A percentile compares a stretch with the other conserved stretches of the same genome.
Conservation (phyloP, 192 early-diverging fungal species). For the Polychytrium aggregatum region DNA sequence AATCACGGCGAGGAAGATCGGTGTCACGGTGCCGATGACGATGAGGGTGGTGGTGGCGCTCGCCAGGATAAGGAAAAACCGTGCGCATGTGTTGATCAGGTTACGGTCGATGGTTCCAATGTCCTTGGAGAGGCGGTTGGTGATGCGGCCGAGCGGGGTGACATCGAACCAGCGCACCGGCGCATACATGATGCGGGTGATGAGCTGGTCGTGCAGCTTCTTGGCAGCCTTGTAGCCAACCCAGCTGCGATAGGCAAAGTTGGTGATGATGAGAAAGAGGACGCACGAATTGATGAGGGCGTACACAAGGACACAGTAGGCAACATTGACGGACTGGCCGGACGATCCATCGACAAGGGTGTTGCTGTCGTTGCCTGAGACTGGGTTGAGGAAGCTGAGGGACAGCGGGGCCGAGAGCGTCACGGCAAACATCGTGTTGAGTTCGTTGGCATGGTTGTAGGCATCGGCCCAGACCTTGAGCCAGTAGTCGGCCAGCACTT, state of each 20-base stretch:
- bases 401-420: too few relatives aligned
- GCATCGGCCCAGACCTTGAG: too few relatives aligned
- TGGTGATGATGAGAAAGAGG: not conserved
- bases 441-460: too few relatives aligned
- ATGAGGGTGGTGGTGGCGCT: not conserved
- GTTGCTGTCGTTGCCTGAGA: too few relatives aligned
- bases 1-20: constrained; percentile 37
- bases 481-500: too few relatives aligned
- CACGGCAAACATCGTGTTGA: too few relatives aligned
- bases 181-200: constrained; percentile 19
- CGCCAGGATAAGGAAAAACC: constrained; percentile 40
- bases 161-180: constrained; percentile 51
- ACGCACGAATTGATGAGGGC: constrained; percentile 6
- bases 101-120: constrained; percentile 16
- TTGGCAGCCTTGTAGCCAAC: too few relatives aligned
- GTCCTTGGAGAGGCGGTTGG: constrained; percentile 87
- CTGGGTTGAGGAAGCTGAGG: too few relatives aligned
- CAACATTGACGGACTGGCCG: not conserved
- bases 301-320: constrained; percentile 9
- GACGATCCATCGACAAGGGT: too few relatives aligned
- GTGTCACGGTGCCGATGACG: constrained; percentile 9
- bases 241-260: constrained; percentile 1
- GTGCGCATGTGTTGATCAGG: constrained; percentile 31
- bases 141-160: constrained; percentile 56
- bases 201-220: constrained; percentile 17